phyloP scores from a whole-genome alignment of 176 grass and related monocot genomes.

The Canna indica region DNA sequence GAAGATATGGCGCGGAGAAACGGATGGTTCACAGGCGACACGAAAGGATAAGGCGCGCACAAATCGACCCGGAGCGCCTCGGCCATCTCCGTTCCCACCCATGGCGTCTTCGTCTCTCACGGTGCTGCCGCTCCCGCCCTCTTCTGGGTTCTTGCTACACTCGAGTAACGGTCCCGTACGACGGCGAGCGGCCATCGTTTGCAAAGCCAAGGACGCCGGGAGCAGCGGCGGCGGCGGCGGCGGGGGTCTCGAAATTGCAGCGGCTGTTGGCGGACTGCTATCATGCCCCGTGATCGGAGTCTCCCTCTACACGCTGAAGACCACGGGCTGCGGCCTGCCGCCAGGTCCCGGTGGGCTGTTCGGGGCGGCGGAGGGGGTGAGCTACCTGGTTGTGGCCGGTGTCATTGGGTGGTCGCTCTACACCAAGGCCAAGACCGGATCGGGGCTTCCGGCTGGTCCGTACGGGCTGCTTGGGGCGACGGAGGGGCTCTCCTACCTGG shows the following conservation, averaged over 20 bases:
- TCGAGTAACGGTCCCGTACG: neutral
- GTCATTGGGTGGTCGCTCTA: conserved; percentile 62
- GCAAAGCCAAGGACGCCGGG: conserved; percentile 34
- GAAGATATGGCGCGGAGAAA: neutral
- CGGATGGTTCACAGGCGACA: neutral
- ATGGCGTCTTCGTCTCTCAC: neutral
- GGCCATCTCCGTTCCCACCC: neutral
- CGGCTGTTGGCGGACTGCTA: conserved; percentile 30
- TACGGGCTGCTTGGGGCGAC: conserved; percentile 59
- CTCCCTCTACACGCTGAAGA: conserved; percentile 62
- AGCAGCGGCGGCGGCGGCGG: conserved; percentile 33
- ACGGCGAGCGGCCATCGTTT: conserved; percentile 1
- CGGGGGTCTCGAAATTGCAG: conserved; percentile 31
- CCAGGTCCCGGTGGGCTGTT: conserved; percentile 58
- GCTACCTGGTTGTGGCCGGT: conserved; percentile 56
- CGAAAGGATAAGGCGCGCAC: neutral
- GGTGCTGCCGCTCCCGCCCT: neutral
- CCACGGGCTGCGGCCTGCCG: conserved; percentile 64
- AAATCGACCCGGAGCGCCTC: neutral
- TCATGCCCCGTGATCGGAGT: conserved; percentile 49
- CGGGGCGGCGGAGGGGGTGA: conserved; percentile 65
- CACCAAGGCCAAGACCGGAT: conserved; percentile 65
- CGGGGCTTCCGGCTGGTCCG: conserved; percentile 61
- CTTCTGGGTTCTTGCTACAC: neutral
- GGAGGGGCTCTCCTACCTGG: conserved; percentile 63